These are phyloP conservation scores for Globisporangium parvum DNA, from an alignment of 352 stramenopile genomes.

Conservation along the genomic window DNA sequence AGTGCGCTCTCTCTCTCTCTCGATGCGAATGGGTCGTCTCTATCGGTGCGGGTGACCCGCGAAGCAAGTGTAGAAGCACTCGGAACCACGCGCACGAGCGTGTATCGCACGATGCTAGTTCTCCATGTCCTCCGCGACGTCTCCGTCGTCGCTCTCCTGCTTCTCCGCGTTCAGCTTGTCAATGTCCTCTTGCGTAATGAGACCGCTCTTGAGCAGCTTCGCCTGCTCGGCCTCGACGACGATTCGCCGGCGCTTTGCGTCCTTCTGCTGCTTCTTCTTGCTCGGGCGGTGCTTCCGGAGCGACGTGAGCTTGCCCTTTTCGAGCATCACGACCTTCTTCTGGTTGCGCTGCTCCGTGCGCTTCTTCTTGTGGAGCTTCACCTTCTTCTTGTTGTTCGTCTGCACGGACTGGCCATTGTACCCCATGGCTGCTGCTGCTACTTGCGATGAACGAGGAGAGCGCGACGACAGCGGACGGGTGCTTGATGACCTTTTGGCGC, in stretches of 20 bases:
- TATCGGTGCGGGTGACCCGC: not conserved
- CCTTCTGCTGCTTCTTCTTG: conserved; percentile 87
- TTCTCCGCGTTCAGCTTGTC: conserved; percentile 68
- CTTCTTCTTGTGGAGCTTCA: conserved; percentile 85
- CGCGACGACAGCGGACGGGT: no score
- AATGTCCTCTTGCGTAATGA: conserved; percentile 82
- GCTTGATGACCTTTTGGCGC: no score
- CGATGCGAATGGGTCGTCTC: no score
- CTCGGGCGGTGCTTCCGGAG: conserved; percentile 62
- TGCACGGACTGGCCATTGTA: conserved; percentile 62
- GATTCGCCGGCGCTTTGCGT: conserved; percentile 72
- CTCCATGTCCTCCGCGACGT: conserved; percentile 36
- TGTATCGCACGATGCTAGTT: no score
- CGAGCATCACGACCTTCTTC: conserved; percentile 64
- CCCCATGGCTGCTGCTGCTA: conserved; percentile 24
- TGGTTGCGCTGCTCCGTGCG: conserved; percentile 65
- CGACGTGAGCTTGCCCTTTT: conserved; percentile 48
- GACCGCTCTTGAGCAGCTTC: conserved; percentile 68
- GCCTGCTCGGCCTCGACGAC: conserved; percentile 65
- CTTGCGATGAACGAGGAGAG: conserved; percentile 1
- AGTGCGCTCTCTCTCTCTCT: no score
- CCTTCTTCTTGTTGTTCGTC: conserved; percentile 84
- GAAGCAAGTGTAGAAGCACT: no score
- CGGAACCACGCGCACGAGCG: no score
- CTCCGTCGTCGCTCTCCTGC: conserved; percentile 26